phyloP scores from a whole-genome alignment of 169 alveolate species.

The Hepatocystis sp. region DNA sequence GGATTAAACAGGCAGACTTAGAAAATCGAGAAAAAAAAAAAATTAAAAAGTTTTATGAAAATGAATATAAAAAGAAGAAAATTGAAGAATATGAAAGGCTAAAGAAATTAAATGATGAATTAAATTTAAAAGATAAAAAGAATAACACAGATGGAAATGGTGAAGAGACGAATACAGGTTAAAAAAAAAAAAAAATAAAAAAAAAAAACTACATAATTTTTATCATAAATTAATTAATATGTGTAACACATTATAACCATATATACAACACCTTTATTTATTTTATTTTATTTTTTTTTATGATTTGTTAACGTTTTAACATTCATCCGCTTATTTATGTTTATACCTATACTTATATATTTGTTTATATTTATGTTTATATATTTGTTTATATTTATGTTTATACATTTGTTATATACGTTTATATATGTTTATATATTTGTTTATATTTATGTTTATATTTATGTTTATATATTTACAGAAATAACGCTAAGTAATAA shows the following conservation, averaged over 20 bases:
- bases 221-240: too few species aligned
- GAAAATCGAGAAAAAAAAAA: constrained; percentile 54
- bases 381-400: too few species aligned
- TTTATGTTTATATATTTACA: not conserved
- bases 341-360: too few species aligned
- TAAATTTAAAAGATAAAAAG: constrained; percentile 39
- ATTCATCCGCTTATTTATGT: too few species aligned
- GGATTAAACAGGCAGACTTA: constrained; percentile 73
- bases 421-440: too few species aligned
- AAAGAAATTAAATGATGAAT: constrained; percentile 70
- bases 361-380: too few species aligned
- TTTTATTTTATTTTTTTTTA: too few species aligned
- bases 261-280: too few species aligned
- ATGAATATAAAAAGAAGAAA: constrained; percentile 62
- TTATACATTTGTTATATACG: too few species aligned
- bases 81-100: constrained; percentile 69
- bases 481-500: constrained; percentile 65
- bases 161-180: constrained; percentile 60
- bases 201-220: too few species aligned
- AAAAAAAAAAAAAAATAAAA: not conserved
- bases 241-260: too few species aligned
- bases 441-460: not conserved
- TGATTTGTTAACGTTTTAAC: too few species aligned
- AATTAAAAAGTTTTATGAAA: constrained; percentile 42
- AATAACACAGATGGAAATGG: constrained; percentile 16